Percentiles rank a stretch among this genome's conserved stretches.
These are phyloP conservation scores for Lasiosphaeria miniovina DNA, from an alignment of 495 filamentous ascomycete genomes.

Conservation along the genomic window DNA sequence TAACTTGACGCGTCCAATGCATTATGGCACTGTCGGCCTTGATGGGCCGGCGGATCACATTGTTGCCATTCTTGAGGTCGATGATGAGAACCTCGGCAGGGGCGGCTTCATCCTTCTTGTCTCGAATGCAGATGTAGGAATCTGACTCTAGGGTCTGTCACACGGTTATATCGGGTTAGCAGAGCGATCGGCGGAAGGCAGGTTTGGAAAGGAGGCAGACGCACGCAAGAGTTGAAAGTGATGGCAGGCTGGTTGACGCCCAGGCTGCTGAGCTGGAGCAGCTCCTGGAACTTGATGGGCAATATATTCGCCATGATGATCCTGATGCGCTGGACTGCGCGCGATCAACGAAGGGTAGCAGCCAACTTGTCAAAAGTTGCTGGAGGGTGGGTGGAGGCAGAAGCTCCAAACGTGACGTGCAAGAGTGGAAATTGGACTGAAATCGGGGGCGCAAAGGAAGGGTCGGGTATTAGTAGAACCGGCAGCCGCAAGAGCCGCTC, in stretches of 20 bases:
- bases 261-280: slow-evolving; percentile 75
- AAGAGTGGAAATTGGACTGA: slow-evolving; percentile 24
- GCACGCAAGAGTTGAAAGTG: slow-evolving; percentile 95
- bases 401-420: slow-evolving; percentile 17
- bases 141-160: slow-evolving; percentile 94
- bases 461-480: slow-evolving; percentile 13
- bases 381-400: slow-evolving; percentile 15
- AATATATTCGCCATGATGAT: slow-evolving; percentile 49
- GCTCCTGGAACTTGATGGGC: slow-evolving; percentile 94
- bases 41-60: slow-evolving; percentile 88
- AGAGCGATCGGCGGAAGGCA: slow-evolving; percentile 7
- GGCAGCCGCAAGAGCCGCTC: slow-evolving; percentile 14
- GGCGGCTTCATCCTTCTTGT: slow-evolving; percentile 76
- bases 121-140: slow-evolving; percentile 89
- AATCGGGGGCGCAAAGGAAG: slow-evolving; percentile 6
- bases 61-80: slow-evolving; percentile 91
- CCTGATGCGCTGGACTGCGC: slow-evolving; percentile 36
- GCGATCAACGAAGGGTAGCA: slow-evolving; percentile 24
- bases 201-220: slow-evolving; percentile 32
- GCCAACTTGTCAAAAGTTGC: slow-evolving; percentile 35
- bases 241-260: slow-evolving; percentile 86
- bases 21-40: slow-evolving; percentile 99
- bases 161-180: slow-evolving; percentile 21
- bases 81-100: slow-evolving; percentile 94
- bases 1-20: slow-evolving; percentile 95